Evolutionary conservation across 495 filamentous ascomycete genomes (phyloP).

Genomic region (Hypoxylon intermedium): DNA sequence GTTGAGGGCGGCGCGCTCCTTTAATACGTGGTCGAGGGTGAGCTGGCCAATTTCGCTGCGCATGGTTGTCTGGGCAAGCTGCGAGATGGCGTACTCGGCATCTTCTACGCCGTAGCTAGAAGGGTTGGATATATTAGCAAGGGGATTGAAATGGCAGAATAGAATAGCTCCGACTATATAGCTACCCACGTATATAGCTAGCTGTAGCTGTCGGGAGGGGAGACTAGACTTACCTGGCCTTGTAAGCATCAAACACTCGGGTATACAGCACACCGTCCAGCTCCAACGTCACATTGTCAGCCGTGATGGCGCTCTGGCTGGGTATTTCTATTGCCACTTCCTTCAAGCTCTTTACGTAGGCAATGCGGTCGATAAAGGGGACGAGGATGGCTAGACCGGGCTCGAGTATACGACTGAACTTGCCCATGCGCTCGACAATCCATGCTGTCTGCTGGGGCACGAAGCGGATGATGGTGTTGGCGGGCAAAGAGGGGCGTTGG

Average conservation of each 20-base stretch:
- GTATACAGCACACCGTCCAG: conserved; percentile 96
- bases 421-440: conserved; percentile 99
- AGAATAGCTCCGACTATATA: not conserved
- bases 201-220: not conserved
- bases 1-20: conserved; percentile 94
- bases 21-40: conserved; percentile 94
- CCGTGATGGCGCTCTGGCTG: conserved; percentile 94
- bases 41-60: conserved; percentile 96
- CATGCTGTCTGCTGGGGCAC: conserved; percentile 99
- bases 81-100: conserved; percentile 97
- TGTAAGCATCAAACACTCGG: conserved; percentile 94
- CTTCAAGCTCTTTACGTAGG: conserved; percentile 97
- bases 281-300: conserved; percentile 96
- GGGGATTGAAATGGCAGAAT: not conserved
- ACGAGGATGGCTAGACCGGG: conserved; percentile 89
- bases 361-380: conserved; percentile 92
- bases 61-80: conserved; percentile 98
- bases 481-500: conserved; percentile 69
- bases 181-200: not conserved
- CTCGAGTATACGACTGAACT: conserved; percentile 88
- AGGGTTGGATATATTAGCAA: conserved; percentile 27
- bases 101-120: conserved; percentile 95
- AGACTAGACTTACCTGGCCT: conserved; percentile 76
- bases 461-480: conserved; percentile 95
- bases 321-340: conserved; percentile 96